Evolutionary conservation across 345 rosid genomes (phyloP).

Genomic region (Kandelia obovata): DNA sequence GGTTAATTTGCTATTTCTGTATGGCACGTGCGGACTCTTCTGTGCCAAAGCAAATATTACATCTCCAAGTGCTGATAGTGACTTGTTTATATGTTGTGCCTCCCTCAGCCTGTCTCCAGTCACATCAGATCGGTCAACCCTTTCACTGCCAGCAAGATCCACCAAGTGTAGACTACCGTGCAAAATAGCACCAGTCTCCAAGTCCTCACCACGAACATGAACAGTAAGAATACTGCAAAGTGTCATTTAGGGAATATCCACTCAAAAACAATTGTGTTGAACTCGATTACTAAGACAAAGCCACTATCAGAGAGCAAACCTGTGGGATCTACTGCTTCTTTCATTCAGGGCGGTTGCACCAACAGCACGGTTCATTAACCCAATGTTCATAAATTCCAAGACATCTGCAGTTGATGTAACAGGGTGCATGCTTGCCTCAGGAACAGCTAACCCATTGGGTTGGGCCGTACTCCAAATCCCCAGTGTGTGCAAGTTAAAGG

Average conservation of each 20-base stretch:
- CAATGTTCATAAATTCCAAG: constrained; percentile 81
- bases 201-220: constrained; percentile 78
- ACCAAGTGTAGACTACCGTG: constrained; percentile 85
- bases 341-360: constrained; percentile 93
- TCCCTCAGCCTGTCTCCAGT: constrained; percentile 94
- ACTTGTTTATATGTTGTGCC: constrained; percentile 96
- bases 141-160: constrained; percentile 99
- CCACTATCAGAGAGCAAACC: constrained; percentile 39
- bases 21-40: constrained; percentile 83
- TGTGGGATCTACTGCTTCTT: constrained; percentile 98
- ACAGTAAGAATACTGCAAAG: constrained; percentile 83
- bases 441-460: constrained; percentile 98
- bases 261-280: background rate
- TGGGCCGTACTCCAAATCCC: constrained; percentile 93
- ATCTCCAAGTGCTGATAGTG: constrained; percentile 93
- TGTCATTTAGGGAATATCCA: background rate
- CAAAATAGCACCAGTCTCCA: constrained; percentile 62
- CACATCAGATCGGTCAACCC: constrained; percentile 96
- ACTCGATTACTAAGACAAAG: background rate
- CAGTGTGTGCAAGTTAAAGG: constrained; percentile 87
- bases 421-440: constrained; percentile 89
- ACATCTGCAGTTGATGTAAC: constrained; percentile 86
- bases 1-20: constrained; percentile 92
- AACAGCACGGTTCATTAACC: constrained; percentile 76
- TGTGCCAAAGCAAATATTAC: constrained; percentile 89